These are phyloP conservation scores for Penicillium griseofulvum DNA, from an alignment of 2,329 filamentous ascomycete species.

Conservation along the genomic window DNA sequence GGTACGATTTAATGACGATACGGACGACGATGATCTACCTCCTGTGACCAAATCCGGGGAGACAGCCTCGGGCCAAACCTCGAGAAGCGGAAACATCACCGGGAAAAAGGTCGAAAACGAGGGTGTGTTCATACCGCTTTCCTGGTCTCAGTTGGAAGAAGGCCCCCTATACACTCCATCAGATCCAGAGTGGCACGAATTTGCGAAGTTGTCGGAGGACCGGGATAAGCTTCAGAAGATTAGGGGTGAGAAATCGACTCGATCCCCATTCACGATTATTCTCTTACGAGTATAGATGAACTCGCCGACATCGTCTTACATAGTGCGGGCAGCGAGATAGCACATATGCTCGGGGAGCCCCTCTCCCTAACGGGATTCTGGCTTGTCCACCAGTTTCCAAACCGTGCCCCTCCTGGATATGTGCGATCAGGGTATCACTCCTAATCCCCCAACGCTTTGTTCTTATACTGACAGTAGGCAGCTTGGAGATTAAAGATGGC, in stretches of 20 bases:
- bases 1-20: constrained; percentile 29
- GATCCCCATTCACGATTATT: constrained; percentile 7
- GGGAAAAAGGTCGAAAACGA: constrained; percentile 38
- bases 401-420: constrained; percentile 58
- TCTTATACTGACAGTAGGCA: constrained; percentile 17
- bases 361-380: constrained; percentile 54
- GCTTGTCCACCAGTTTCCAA: constrained; percentile 63
- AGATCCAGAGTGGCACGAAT: constrained; percentile 64
- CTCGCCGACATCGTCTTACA: constrained; percentile 46
- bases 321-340: constrained; percentile 46
- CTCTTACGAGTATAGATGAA: constrained; percentile 39
- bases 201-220: constrained; percentile 59
- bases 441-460: not conserved
- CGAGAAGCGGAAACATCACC: constrained; percentile 2
- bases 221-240: constrained; percentile 49
- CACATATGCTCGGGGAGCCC: constrained; percentile 47
- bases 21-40: constrained; percentile 18
- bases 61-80: not conserved
- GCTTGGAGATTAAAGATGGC: constrained; percentile 28
- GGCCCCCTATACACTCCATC: constrained; percentile 32
- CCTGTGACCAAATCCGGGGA: constrained; percentile 7
- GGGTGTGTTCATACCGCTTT: constrained; percentile 61
- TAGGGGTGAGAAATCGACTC: constrained; percentile 32
- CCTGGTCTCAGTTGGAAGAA: constrained; percentile 44
- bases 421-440: constrained; percentile 57